A percentile compares a stretch with the other conserved stretches of the same genome.
Conservation (phyloP, 1,284 basidiomycete genomes). For the Sanghuangporus sanghuang region DNA sequence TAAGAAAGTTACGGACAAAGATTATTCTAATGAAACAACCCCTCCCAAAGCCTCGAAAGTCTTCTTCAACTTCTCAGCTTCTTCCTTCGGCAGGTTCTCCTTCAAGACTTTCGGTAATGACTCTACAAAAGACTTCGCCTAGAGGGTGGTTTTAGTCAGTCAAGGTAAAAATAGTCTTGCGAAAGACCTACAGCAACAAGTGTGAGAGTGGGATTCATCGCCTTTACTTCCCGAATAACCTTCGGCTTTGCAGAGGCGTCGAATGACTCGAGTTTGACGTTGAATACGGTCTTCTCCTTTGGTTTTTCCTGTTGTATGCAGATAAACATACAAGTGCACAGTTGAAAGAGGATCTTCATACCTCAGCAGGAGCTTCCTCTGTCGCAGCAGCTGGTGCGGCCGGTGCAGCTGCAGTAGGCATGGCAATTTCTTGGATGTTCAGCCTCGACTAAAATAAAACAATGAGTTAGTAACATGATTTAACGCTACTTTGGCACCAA, state of each 20-base stretch:
- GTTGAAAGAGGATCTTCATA: constrained; percentile 27
- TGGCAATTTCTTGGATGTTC: constrained; percentile 97
- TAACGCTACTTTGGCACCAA: neutral
- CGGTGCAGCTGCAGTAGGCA: constrained; percentile 74
- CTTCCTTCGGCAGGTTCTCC: constrained; percentile 95
- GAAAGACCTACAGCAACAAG: constrained; percentile 80
- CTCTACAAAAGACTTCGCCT: constrained; percentile 99
- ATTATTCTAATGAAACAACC: constrained; percentile 74
- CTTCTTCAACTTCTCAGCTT: constrained; percentile 94
- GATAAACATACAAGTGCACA: neutral
- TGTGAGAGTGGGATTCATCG: constrained; percentile 88
- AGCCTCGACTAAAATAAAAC: constrained; percentile 65
- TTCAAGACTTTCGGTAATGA: constrained; percentile 92
- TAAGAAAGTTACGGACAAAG: neutral
- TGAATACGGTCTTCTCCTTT: constrained; percentile 99
- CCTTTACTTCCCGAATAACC: constrained; percentile 98
- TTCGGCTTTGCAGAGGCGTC: constrained; percentile 91
- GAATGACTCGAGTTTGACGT: constrained; percentile 90
- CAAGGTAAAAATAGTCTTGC: constrained; percentile 15
- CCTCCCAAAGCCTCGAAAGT: constrained; percentile 89
- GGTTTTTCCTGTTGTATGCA: constrained; percentile 73
- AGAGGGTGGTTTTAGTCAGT: constrained; percentile 18
- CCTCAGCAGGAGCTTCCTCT: constrained; percentile 63
- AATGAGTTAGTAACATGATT: neutral
- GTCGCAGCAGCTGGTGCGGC: constrained; percentile 50